phyloP scores from a whole-genome alignment of 2,329 filamentous ascomycete genomes.

The Monosporascus cannonballus region DNA sequence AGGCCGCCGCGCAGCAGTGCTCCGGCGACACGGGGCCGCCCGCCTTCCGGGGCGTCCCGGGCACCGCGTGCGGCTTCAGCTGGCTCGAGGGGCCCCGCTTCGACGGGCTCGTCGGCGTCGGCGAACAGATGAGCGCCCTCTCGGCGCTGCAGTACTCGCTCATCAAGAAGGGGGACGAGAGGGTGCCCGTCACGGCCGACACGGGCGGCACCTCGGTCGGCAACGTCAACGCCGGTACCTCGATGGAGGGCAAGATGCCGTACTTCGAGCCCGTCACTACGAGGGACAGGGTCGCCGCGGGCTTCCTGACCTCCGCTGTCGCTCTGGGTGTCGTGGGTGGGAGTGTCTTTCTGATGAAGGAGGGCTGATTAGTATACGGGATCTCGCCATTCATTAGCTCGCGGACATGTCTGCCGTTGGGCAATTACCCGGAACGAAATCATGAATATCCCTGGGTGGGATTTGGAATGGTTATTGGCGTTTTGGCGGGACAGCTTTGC shows the following conservation, averaged over 20 bases:
- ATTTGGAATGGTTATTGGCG: too few relatives aligned
- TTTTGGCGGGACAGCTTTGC: too few relatives aligned
- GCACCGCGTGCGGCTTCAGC: slow-evolving; percentile 61
- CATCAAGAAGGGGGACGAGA: slow-evolving; percentile 28
- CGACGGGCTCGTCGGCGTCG: slow-evolving; percentile 57
- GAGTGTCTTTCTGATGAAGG: slow-evolving; percentile 41
- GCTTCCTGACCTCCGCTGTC: slow-evolving; percentile 47
- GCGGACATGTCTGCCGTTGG: too few relatives aligned
- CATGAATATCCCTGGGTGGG: too few relatives aligned
- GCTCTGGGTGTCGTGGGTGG: slow-evolving; percentile 43
- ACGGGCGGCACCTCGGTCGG: slow-evolving; percentile 56
- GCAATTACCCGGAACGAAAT: too few relatives aligned
- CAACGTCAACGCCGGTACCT: slow-evolving; percentile 39
- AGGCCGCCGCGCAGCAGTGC: slow-evolving; percentile 47
- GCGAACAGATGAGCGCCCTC: slow-evolving; percentile 64
- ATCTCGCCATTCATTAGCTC: too few relatives aligned
- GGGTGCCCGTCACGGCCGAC: slow-evolving; percentile 41
- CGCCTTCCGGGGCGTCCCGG: slow-evolving; percentile 44
- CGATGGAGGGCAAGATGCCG: slow-evolving; percentile 16
- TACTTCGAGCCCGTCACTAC: slow-evolving; percentile 35
- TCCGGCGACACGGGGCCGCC: slow-evolving; percentile 34
- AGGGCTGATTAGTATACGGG: slow-evolving; percentile 6
- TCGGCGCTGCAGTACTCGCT: slow-evolving; percentile 58
- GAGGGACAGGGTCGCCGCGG: slow-evolving; percentile 49
- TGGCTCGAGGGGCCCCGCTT: slow-evolving; percentile 51